phyloP scores from a whole-genome alignment of 805 yeast species.

The Cyberlindnera maclurae region DNA sequence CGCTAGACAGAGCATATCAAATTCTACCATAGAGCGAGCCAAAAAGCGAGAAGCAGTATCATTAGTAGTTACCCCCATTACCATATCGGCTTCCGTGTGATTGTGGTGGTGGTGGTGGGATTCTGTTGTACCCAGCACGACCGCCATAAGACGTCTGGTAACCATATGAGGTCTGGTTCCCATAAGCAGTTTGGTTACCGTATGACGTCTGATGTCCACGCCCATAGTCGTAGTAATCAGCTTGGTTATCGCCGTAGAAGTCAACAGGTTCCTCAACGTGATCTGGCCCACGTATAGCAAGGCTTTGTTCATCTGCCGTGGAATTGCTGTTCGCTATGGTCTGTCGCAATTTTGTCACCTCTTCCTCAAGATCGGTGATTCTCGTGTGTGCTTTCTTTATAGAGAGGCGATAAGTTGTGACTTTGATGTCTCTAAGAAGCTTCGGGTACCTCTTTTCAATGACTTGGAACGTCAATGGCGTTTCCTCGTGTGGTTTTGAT shows the following conservation, averaged over 20 bases:
- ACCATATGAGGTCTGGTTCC: background rate
- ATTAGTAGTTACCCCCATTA: background rate
- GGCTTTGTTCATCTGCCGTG: background rate
- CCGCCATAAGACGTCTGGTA: background rate
- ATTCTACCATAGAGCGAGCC: background rate
- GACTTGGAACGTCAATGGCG: slow-evolving; percentile 4
- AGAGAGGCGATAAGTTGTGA: slow-evolving; percentile 5
- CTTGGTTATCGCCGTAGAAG: background rate
- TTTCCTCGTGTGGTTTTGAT: background rate
- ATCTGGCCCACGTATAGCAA: background rate
- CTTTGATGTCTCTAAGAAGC: slow-evolving; percentile 3
- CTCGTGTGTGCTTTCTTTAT: slow-evolving; percentile 3
- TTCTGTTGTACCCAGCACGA: too few species aligned
- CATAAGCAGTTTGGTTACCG: background rate
- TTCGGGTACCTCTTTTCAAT: slow-evolving; percentile 8
- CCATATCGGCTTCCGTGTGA: background rate
- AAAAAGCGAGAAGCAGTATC: background rate
- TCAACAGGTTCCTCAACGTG: slow-evolving; percentile 3
- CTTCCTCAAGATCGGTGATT: slow-evolving; percentile 4
- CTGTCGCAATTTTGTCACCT: slow-evolving; percentile 1
- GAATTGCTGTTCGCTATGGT: background rate
- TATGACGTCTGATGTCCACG: too few species aligned
- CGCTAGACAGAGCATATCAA: background rate
- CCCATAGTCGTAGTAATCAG: too few species aligned
- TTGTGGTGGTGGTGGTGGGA: too few species aligned